Percentiles rank a stretch among this genome's conserved stretches.
These are phyloP conservation scores for Periconia macrospinosa DNA, from an alignment of 2,329 filamentous ascomycete genomes.

Conservation along the genomic window DNA sequence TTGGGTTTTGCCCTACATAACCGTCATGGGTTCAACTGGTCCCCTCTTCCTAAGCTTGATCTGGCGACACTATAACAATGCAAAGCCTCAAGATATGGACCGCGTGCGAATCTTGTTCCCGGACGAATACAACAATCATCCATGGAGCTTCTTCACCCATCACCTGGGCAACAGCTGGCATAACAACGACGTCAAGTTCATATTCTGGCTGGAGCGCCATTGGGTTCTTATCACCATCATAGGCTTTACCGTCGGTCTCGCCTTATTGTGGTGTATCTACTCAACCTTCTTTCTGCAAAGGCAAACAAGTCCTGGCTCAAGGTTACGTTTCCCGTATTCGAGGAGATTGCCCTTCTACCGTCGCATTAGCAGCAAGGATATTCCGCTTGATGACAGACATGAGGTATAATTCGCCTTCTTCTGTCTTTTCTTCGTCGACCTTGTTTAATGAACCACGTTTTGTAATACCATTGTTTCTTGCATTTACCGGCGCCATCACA, in stretches of 20 bases:
- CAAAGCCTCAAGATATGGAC: constrained; percentile 51
- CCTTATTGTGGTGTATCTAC: constrained; percentile 55
- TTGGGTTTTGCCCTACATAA: constrained; percentile 73
- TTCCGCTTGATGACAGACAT: constrained; percentile 40
- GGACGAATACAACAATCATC: constrained; percentile 67
- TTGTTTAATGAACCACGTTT: constrained; percentile 27
- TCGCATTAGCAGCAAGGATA: constrained; percentile 39
- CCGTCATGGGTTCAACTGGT: constrained; percentile 78
- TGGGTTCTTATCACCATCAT: constrained; percentile 59
- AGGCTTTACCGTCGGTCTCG: constrained; percentile 56
- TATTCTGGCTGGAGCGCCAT: constrained; percentile 64
- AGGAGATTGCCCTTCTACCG: constrained; percentile 40
- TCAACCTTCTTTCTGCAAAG: constrained; percentile 52
- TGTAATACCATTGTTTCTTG: constrained; percentile 24
- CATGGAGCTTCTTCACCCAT: constrained; percentile 73
- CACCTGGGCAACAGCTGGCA: constrained; percentile 69
- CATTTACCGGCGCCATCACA: constrained; percentile 23
- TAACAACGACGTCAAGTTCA: constrained; percentile 63
- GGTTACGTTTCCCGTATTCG: constrained; percentile 21
- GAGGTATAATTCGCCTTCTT: constrained; percentile 27
- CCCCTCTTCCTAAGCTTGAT: constrained; percentile 75
- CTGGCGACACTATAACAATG: constrained; percentile 72
- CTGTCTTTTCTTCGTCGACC: constrained; percentile 3
- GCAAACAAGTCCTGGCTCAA: constrained; percentile 21
- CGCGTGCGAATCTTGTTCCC: constrained; percentile 69